Evolutionary conservation across 2,329 filamentous ascomycete species (phyloP), one percentile per base, ranked within the genome.

Genomic region (Ophiostoma himal-ulmi): DNA sequence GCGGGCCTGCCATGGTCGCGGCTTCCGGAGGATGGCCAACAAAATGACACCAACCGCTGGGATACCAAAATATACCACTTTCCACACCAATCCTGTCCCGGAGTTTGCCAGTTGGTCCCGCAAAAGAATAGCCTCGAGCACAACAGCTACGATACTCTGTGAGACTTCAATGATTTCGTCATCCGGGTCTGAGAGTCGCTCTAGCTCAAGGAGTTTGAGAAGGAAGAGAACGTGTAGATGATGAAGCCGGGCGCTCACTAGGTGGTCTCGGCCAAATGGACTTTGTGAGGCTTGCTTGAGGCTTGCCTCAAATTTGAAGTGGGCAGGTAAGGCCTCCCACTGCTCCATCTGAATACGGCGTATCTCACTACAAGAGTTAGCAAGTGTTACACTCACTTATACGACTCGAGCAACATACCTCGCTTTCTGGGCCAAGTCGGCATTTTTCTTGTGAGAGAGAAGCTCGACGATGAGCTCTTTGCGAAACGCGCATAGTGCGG

Each of bases 211-310:
- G 13, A 67, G 65, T 10, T 67, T 67, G 4, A 67, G 39, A 4
- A 67, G 22, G 22, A 67, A 67, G n/a, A 67, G 65, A 3, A 67
- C 65, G 36, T 67, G 65, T 20, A 67, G 22, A 34, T 67, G 65
- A 13, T 67, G 41, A 13, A 67, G 65, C n/a, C 65, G 65, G 4
- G 39, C 65, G 39, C 37, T 44, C 8, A 67, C 65, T 4, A 67
- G 65, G 22, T 30, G 39, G 11, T 67, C 65, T 4, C 65, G 65
- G 22, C 65, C 65, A 48, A 67, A 67, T 4, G 65, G 65, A 20
- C 65, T 67, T 34, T 67, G 65, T 7, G 65, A 67, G 4, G 65
- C 65, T 44, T 67, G 65, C 36, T 67, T 67, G 65, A 67, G 65
- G n/a, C 65, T 67, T n/a, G 37, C 41, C n/a, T 67, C 65, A 5